These are phyloP conservation scores for Cenchrus purpureus DNA, from an alignment of 176 grass and related monocot species.

Conservation along the genomic window DNA sequence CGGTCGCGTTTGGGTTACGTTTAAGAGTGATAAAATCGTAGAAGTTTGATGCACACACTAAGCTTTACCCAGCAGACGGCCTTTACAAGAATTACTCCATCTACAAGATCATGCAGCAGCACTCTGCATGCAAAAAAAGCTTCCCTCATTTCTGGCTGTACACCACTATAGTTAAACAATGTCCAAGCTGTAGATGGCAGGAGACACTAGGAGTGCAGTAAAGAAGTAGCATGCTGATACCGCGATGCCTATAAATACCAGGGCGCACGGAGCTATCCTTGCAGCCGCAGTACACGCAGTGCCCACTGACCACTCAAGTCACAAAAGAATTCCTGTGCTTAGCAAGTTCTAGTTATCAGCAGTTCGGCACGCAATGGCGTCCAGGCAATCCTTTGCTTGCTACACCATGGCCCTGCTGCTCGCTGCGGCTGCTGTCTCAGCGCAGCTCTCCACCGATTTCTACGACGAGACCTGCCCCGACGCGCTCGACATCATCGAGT, in stretches of 20 bases:
- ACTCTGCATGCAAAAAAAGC: conserved; percentile 9
- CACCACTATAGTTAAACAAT: conserved; percentile 40
- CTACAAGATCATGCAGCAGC: not conserved
- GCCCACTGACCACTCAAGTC: not conserved
- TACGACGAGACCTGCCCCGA: conserved; percentile 58
- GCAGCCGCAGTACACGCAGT: conserved; percentile 1
- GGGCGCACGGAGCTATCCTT: conserved; percentile 18
- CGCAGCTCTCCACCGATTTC: conserved; percentile 61
- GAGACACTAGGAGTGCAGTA: not conserved
- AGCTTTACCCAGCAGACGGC: not conserved
- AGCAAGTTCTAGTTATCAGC: not conserved
- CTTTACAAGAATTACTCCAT: too few species aligned
- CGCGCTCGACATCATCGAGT: conserved; percentile 57
- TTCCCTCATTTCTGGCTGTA: conserved; percentile 31
- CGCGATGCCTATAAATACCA: conserved; percentile 48
- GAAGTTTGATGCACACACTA: not conserved
- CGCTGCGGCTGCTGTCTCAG: conserved; percentile 32
- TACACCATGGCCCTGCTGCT: conserved; percentile 27
- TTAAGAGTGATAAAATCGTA: not conserved
- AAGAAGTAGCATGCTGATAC: not conserved
- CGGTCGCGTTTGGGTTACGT: not conserved
- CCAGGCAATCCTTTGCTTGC: conserved; percentile 19
- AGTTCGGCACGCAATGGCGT: conserved; percentile 36
- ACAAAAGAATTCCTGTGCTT: not conserved
- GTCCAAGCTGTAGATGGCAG: not conserved